Evolutionary conservation across 2,329 filamentous ascomycete species (phyloP), one percentile per base, ranked within the genome.

Genomic region (Penicillium sp.): DNA sequence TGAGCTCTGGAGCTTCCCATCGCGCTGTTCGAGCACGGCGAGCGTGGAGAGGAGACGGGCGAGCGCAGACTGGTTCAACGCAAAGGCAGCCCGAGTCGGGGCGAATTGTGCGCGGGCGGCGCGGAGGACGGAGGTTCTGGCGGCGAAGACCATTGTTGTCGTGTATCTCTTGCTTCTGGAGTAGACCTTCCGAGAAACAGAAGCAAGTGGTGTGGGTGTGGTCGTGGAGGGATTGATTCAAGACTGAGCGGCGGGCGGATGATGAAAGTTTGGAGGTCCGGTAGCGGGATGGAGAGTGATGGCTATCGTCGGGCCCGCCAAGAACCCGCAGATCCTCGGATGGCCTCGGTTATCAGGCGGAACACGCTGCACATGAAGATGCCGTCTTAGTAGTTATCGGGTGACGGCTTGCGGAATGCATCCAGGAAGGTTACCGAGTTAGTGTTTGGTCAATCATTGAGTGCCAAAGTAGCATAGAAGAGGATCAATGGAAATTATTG

Each of bases 21-120:
- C 91, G 72, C 90, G 88, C 80, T 98, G 95, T 81, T 99, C 95
- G 65, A 99, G 87, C 58, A 99, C 83, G 50, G 94, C 94, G 60
- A 99, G 86, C 41, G 93, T 95, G 55, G 93, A 97, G 62, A 96
- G 85, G 64, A 96, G 83, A 71, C 91, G 86, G 70, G 85, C 84
- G 67, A 90, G 80, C 65, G 85, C 83, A 61, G 87, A 87, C 60
- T 76, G 80, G 73, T 76, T 79, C 74, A 75, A 71, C 62, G 73
- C 41, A 26, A 55, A 55, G 11, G 47, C 47, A 35, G 56, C 70
- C 53, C 70, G 69, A 62, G 75, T 70, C 55, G 75, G 64, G 58
- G 77, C 76, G 63, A 85, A 76, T 73, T 83, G 83, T 51, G 81
- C 77, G 65, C 79, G 78, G 66, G 75, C 73, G 58, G 78, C 76